phyloP scores from a whole-genome alignment of 1,284 basidiomycete genomes.

The Coniferiporia sulphurascens region DNA sequence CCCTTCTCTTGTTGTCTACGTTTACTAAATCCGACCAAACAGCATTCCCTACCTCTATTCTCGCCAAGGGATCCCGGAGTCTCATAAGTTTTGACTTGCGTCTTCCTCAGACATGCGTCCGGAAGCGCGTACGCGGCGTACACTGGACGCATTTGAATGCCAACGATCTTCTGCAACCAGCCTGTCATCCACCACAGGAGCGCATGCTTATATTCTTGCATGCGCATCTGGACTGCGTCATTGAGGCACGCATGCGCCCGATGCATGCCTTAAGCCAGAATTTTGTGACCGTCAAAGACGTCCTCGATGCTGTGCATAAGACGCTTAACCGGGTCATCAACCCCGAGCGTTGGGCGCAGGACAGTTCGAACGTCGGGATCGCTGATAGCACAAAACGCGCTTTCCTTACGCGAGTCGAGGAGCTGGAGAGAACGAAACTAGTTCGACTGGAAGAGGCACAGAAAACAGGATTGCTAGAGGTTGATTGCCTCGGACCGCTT shows the following conservation, averaged over 20 bases:
- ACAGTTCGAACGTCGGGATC: background rate
- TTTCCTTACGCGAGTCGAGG: background rate
- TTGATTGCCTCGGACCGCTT: background rate
- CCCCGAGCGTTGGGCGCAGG: background rate
- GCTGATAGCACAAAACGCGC: background rate
- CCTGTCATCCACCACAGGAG: background rate
- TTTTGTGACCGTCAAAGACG: slow-evolving; percentile 4
- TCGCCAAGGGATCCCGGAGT: background rate
- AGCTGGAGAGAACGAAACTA: background rate
- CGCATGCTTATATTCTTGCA: slow-evolving; percentile 4
- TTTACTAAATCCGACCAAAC: background rate
- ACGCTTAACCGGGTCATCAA: background rate
- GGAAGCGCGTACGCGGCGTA: background rate
- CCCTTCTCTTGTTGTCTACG: no score
- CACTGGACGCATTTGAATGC: slow-evolving; percentile 10
- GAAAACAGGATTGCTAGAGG: background rate
- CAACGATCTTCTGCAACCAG: slow-evolving; percentile 3
- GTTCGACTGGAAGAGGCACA: background rate
- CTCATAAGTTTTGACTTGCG: slow-evolving; percentile 11
- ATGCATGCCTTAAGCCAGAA: background rate
- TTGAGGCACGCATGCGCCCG: background rate
- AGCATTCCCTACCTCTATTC: background rate
- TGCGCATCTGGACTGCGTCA: background rate
- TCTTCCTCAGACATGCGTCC: slow-evolving; percentile 3
- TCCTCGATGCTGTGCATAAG: background rate